Percentiles rank a stretch among this genome's conserved stretches.
Evolutionary conservation across 2,329 filamentous ascomycete genomes (phyloP).

Genomic region (Chaetothyriales sp.): DNA sequence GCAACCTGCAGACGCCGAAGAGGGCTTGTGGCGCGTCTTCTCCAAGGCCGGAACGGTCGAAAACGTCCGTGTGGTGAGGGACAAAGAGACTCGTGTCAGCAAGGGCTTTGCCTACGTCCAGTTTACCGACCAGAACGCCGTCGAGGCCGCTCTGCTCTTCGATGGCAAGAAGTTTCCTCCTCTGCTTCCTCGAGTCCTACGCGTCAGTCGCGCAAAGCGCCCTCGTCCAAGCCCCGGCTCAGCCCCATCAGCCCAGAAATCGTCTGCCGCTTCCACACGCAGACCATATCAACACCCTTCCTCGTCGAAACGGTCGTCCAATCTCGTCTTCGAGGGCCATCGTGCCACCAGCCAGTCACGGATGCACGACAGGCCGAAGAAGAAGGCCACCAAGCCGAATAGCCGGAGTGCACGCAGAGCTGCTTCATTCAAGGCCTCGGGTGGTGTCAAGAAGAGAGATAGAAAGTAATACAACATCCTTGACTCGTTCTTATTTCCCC

Average conservation of each 20-base stretch:
- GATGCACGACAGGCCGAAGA: conserved; percentile 22
- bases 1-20: conserved; percentile 71
- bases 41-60: conserved; percentile 68
- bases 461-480: background rate
- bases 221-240: conserved; percentile 1
- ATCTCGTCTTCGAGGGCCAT: conserved; percentile 33
- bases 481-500: background rate
- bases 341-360: conserved; percentile 28
- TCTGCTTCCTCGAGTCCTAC: conserved; percentile 75
- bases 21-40: conserved; percentile 80
- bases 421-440: conserved; percentile 29
- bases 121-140: conserved; percentile 75
- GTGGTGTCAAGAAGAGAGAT: conserved; percentile 19
- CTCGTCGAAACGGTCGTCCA: conserved; percentile 18
- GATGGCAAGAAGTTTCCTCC: conserved; percentile 89
- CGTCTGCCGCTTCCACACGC: conserved; percentile 3
- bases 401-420: conserved; percentile 30
- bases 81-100: conserved; percentile 78
- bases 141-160: conserved; percentile 79
- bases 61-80: conserved; percentile 81
- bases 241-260: conserved; percentile 2
- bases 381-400: conserved; percentile 19
- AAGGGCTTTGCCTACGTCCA: conserved; percentile 98
- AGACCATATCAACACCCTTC: conserved; percentile 18
- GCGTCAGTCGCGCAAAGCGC: conserved; percentile 75